These are phyloP conservation scores for Guadua angustifolia DNA, from an alignment of 176 grass and related monocot genomes.

Conservation along the genomic window DNA sequence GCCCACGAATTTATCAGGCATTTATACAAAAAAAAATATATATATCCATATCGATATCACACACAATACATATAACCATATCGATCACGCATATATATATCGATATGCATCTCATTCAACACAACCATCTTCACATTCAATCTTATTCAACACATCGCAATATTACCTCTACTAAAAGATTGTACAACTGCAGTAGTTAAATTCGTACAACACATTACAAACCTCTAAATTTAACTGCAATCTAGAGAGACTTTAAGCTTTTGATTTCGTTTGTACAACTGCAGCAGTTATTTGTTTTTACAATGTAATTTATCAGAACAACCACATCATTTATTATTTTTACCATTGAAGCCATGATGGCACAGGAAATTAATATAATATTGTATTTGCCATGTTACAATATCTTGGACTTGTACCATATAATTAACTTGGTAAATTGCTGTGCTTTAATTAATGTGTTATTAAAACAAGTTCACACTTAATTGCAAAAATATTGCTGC, in stretches of 20 bases:
- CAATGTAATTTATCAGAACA: slow-evolving; percentile 7
- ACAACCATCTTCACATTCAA: too few relatives aligned
- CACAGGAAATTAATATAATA: not conserved
- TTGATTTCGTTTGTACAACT: not conserved
- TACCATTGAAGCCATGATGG: not conserved
- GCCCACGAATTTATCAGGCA: too few relatives aligned
- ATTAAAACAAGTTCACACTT: slow-evolving; percentile 16
- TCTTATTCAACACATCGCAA: too few relatives aligned
- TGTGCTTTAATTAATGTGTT: not conserved
- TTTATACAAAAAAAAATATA: too few relatives aligned
- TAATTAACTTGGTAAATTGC: not conserved
- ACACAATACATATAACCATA: too few relatives aligned
- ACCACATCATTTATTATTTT: not conserved
- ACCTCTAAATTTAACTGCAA: not conserved
- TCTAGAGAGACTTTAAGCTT: not conserved
- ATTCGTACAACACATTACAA: too few relatives aligned
- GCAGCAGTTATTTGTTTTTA: not conserved
- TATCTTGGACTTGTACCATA: not conserved
- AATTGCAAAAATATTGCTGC: slow-evolving; percentile 80
- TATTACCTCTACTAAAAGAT: too few relatives aligned
- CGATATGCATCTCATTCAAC: too few relatives aligned
- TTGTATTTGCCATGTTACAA: not conserved
- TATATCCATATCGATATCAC: too few relatives aligned
- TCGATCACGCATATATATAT: too few relatives aligned
- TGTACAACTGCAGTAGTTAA: too few relatives aligned